These are phyloP conservation scores for Blastocystis hominis DNA, from an alignment of 352 stramenopile species.

Conservation along the genomic window DNA sequence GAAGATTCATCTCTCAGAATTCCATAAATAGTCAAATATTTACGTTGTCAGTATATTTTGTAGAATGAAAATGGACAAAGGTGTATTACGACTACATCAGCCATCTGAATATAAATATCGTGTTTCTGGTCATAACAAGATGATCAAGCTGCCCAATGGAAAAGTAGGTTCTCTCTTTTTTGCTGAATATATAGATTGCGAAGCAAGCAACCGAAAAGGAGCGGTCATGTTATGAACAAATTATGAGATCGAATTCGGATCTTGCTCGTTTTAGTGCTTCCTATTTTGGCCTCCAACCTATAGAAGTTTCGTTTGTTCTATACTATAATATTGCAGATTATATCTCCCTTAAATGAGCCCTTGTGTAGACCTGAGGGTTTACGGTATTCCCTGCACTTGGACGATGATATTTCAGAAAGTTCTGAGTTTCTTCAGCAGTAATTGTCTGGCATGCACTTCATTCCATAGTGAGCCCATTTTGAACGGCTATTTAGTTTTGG, in stretches of 20 bases:
- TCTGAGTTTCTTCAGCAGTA: conserved; percentile 6
- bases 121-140: conserved; percentile 48
- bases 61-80: background rate
- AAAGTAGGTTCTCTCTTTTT: background rate
- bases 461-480: background rate
- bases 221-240: conserved; percentile 24
- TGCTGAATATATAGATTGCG: conserved; percentile 26
- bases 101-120: conserved; percentile 20
- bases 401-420: background rate
- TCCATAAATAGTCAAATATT: background rate
- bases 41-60: background rate
- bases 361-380: background rate
- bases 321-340: background rate
- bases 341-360: background rate
- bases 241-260: conserved; percentile 5
- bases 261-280: conserved; percentile 10
- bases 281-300: conserved; percentile 2
- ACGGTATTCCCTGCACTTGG: background rate
- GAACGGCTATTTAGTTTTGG: conserved; percentile 33
- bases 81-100: background rate
- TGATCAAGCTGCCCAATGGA: conserved; percentile 34
- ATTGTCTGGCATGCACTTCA: background rate
- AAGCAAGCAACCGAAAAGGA: conserved; percentile 51
- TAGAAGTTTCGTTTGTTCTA: background rate
- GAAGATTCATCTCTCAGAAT: background rate